phyloP scores from a whole-genome alignment of 768 basidiomycete genomes.

The Scleroderma bovista region DNA sequence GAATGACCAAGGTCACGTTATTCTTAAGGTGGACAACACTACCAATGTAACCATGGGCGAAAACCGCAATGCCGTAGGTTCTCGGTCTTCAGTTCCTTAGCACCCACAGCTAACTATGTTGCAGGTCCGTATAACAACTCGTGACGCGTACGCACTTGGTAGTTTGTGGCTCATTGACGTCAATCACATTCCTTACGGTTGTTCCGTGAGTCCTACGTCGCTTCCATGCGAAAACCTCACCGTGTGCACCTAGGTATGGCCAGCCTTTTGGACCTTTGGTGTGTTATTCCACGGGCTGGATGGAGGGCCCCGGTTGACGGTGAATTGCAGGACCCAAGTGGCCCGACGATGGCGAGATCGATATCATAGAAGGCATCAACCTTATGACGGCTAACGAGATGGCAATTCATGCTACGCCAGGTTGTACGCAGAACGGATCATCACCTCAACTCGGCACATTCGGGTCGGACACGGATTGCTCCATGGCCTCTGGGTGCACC shows the following conservation, averaged over 20 bases:
- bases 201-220: constrained; percentile 36
- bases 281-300: not conserved
- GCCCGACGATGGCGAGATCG: constrained; percentile 48
- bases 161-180: constrained; percentile 44
- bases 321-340: constrained; percentile 25
- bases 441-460: constrained; percentile 29
- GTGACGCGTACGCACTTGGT: constrained; percentile 38
- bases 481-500: constrained; percentile 23
- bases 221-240: constrained; percentile 6
- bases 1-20: constrained; percentile 54
- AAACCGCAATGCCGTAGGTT: constrained; percentile 52
- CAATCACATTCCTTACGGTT: constrained; percentile 51
- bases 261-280: constrained; percentile 30
- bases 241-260: constrained; percentile 17
- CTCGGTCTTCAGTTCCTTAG: constrained; percentile 6
- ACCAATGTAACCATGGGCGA: constrained; percentile 46
- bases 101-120: not conserved
- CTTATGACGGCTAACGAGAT: constrained; percentile 45
- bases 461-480: constrained; percentile 17
- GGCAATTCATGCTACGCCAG: constrained; percentile 46
- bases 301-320: not conserved
- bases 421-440: constrained; percentile 30
- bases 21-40: constrained; percentile 72
- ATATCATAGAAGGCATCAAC: constrained; percentile 61
- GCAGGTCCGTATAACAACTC: constrained; percentile 43